phyloP scores from a whole-genome alignment of 2,329 filamentous ascomycete genomes.

The Paraphaeosphaeria sporulosa region DNA sequence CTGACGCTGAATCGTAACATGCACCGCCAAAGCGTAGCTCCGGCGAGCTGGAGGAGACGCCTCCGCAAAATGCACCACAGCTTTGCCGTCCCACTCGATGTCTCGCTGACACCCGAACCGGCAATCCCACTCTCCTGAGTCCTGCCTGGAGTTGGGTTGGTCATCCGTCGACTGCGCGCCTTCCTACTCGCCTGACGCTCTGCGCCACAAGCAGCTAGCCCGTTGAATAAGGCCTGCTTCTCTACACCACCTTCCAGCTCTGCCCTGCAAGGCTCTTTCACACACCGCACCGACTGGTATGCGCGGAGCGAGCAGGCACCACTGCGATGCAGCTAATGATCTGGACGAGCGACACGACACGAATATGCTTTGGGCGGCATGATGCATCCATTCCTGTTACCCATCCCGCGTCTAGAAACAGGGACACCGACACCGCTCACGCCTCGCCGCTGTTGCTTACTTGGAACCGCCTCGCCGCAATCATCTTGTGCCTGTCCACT shows the following conservation, averaged over 20 bases:
- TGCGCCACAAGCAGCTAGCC: constrained; percentile 26
- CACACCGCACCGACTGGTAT: constrained; percentile 10
- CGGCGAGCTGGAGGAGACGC: constrained; percentile 29
- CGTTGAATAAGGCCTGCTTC: constrained; percentile 21
- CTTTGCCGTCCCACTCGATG: constrained; percentile 14
- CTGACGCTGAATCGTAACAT: constrained; percentile 31
- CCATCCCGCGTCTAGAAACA: constrained; percentile 19
- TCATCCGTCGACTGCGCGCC: constrained; percentile 8
- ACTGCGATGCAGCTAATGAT: constrained; percentile 25
- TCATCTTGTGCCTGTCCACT: constrained; percentile 5
- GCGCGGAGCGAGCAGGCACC: constrained; percentile 18
- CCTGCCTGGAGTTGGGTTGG: constrained; percentile 16
- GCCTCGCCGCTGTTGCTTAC: constrained; percentile 2
- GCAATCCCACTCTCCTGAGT: constrained; percentile 18
- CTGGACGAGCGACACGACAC: constrained; percentile 19
- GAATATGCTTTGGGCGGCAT: constrained; percentile 15
- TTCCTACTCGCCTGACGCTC: constrained; percentile 23
- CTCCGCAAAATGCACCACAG: constrained; percentile 27
- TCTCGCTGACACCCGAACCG: constrained; percentile 27
- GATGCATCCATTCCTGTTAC: constrained; percentile 22
- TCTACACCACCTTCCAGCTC: constrained; percentile 20
- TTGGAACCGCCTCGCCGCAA: constrained; percentile 6
- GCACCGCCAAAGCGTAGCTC: constrained; percentile 26
- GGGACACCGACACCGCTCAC: constrained; percentile 10
- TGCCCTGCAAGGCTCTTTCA: constrained; percentile 19